Base-by-base conservation (phyloP, 768 basidiomycete species). In the Trametes gibbosa region DNA sequence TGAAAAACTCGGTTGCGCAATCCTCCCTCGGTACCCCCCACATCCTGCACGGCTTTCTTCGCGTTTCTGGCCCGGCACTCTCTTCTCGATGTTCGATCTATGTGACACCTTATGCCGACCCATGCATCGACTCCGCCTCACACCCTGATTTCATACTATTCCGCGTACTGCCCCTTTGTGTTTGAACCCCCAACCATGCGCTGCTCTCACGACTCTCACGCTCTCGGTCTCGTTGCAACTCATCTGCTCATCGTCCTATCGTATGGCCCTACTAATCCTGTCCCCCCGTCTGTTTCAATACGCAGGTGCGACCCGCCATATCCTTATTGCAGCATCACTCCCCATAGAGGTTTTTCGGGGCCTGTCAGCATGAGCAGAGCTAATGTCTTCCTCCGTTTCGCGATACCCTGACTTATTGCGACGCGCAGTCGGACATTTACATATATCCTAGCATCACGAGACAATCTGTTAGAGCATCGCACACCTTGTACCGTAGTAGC, bases 391-490 rank as follows among this genome's bases (percentile, higher is more conserved):
- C 75, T 78, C 68, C 78, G 79, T 78, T 75, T 78, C 79, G 79
- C 80, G 79, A 80, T 80, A 80, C 78, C 77, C 73, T 73, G 69
- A 73, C 68, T 71, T 72, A 73, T 79, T 79, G 77, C 79, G 77
- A 76, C 68, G 67, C 76, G 75, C 74, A 74, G 77, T 70, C 68
- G 76, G 79, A 77, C 79, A 76, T 76, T 61, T 73, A 72, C 69
- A 41, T 69, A 72, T 72, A 73, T 73, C 73, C 69, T 72, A 74
- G 74, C 73, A 80, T 79, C 69, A 84, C 84, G 83, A 84, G 82
- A 83, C 81, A 83, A 76, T 82, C 76, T 79, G 74, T 75, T 83
- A 84, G 84, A 86, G 84, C 84, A 84, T 84, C 83, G 82, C 82
- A 84, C 75, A 79, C 73, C 74, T 67, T 71, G 67, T 69, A 71